phyloP scores from a whole-genome alignment of 352 stramenopile species.

The Globisporangium okanoganense region DNA sequence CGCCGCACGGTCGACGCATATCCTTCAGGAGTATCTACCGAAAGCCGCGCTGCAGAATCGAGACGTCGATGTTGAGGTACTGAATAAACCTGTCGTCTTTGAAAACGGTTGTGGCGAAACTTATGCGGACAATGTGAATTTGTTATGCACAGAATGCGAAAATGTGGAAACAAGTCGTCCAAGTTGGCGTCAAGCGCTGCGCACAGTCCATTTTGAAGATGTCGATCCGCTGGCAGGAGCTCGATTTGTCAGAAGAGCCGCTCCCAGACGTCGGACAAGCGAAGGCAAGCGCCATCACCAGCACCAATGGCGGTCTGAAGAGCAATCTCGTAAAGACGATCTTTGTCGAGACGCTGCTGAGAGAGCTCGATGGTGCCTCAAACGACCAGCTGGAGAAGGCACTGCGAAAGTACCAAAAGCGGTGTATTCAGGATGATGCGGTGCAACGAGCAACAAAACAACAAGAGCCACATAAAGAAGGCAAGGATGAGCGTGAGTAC shows the following conservation, averaged over 20 bases:
- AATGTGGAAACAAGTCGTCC: constrained; percentile 48
- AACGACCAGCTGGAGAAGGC: constrained; percentile 64
- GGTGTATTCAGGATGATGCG: neutral
- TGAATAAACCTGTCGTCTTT: neutral
- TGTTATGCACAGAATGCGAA: constrained; percentile 29
- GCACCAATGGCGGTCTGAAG: neutral
- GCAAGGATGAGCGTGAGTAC: constrained; percentile 6
- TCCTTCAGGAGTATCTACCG: constrained; percentile 13
- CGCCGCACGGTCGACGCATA: constrained; percentile 13
- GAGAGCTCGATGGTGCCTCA: constrained; percentile 41
- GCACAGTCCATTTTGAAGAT: constrained; percentile 66
- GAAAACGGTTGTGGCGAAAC: constrained; percentile 7
- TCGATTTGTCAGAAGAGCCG: constrained; percentile 54
- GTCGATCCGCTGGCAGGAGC: constrained; percentile 58
- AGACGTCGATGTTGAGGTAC: constrained; percentile 45
- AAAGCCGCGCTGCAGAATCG: constrained; percentile 13
- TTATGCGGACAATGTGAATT: neutral
- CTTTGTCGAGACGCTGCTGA: constrained; percentile 47
- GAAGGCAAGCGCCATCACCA: constrained; percentile 7
- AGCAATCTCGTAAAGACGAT: constrained; percentile 20
- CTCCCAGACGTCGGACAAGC: constrained; percentile 33
- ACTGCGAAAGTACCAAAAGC: constrained; percentile 27
- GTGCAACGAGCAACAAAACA: constrained; percentile 6
- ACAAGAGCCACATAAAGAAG: constrained; percentile 10
- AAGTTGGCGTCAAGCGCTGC: constrained; percentile 47